Evolutionary conservation across 140 eudicot species (phyloP).

Genomic region (Anethum foeniculum): DNA sequence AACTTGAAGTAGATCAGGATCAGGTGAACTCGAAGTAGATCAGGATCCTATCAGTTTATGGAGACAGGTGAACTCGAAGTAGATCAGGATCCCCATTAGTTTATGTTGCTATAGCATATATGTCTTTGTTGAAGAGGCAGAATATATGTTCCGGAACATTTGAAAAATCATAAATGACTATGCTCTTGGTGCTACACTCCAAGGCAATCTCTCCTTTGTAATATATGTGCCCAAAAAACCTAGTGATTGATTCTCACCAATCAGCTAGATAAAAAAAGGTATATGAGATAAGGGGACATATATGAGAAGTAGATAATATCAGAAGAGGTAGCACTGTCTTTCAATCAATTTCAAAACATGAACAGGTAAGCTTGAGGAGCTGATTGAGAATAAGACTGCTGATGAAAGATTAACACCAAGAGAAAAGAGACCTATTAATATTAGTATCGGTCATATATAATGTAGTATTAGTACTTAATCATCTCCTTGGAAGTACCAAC

Average conservation of each 20-base stretch:
- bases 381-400: neutral
- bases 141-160: neutral
- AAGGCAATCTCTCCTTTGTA: neutral
- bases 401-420: neutral
- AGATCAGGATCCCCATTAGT: neutral
- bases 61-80: too few species aligned
- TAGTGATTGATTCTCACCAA: conserved; percentile 7
- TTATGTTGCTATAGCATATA: neutral
- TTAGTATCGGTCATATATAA: neutral
- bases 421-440: neutral
- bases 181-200: neutral
- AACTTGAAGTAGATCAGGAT: neutral
- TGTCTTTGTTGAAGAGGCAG: neutral
- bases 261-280: conserved; percentile 2
- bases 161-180: neutral
- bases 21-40: too few species aligned
- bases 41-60: too few species aligned
- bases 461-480: conserved; percentile 20
- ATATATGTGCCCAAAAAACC: conserved; percentile 5
- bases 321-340: conserved; percentile 1
- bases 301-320: neutral
- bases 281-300: neutral
- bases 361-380: neutral
- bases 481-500: conserved; percentile 84
- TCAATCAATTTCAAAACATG: neutral